phyloP scores from a whole-genome alignment of 2,329 filamentous ascomycete species.

The Beauveria varroae region DNA sequence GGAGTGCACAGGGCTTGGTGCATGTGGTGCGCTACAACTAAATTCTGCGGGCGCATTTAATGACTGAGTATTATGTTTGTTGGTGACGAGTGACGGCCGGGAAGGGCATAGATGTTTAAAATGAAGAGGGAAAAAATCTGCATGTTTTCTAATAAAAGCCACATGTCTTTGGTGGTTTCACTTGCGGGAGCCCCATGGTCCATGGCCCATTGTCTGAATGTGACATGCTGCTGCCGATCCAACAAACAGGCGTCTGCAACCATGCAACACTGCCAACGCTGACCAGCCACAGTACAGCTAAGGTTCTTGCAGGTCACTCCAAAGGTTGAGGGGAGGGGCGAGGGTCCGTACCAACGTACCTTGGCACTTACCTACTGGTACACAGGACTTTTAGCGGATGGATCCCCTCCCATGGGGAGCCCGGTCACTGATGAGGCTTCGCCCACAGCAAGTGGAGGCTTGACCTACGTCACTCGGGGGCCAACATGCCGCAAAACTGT shows the following conservation, averaged over 20 bases:
- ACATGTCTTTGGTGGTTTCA: neutral
- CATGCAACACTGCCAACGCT: no score
- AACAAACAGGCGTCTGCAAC: neutral
- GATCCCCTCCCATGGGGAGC: neutral
- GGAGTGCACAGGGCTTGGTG: neutral
- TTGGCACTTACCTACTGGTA: no score
- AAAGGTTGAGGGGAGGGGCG: no score
- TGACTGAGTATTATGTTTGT: no score
- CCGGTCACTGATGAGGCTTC: neutral
- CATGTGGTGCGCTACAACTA: no score
- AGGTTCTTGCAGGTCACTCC: no score
- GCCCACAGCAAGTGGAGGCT: neutral
- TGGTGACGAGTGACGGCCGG: neutral
- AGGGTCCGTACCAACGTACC: no score
- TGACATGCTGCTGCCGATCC: neutral
- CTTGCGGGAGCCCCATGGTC: neutral
- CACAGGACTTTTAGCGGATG: neutral
- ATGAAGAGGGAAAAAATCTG: neutral
- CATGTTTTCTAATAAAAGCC: neutral
- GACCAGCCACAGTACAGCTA: no score
- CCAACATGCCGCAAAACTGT: neutral
- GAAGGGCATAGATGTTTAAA: neutral
- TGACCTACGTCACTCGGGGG: conserved; percentile 7
- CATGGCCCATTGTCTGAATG: neutral
- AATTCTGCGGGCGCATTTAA: neutral